phyloP scores from a whole-genome alignment of 495 filamentous ascomycete species.

The Lophiotrema nucula region DNA sequence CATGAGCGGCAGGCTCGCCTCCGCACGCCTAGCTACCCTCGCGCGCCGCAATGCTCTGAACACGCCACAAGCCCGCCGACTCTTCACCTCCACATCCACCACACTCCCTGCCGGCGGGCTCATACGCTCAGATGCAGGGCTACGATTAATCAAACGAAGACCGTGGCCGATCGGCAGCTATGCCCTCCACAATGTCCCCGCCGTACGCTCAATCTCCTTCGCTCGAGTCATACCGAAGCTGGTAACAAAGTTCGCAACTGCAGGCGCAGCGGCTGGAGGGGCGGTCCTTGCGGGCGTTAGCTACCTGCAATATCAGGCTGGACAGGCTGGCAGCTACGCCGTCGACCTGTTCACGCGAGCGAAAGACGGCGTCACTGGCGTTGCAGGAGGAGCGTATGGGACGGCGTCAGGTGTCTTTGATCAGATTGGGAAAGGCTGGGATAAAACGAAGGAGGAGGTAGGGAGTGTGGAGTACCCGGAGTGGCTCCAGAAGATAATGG shows the following conservation, averaged over 20 bases:
- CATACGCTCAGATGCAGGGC: constrained; percentile 61
- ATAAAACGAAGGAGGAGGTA: constrained; percentile 70
- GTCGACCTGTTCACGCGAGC: constrained; percentile 72
- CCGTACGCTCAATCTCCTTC: constrained; percentile 84
- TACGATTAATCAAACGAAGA: constrained; percentile 58
- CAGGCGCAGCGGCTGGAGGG: constrained; percentile 89
- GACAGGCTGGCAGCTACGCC: constrained; percentile 86
- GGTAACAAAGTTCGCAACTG: constrained; percentile 76
- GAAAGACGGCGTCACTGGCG: constrained; percentile 63
- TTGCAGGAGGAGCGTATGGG: constrained; percentile 65
- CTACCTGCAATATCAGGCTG: constrained; percentile 95
- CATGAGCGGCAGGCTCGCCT: constrained; percentile 84
- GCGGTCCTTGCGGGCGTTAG: constrained; percentile 80
- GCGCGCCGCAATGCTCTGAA: constrained; percentile 53
- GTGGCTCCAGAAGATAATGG: constrained; percentile 79
- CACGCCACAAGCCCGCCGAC: constrained; percentile 65
- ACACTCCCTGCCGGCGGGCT: constrained; percentile 61
- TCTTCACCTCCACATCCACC: constrained; percentile 57
- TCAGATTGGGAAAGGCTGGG: constrained; percentile 77
- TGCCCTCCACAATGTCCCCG: constrained; percentile 79
- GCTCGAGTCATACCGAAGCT: constrained; percentile 81
- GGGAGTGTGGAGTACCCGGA: constrained; percentile 64
- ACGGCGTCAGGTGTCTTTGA: constrained; percentile 70
- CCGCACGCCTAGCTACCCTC: constrained; percentile 66
- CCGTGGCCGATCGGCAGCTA: constrained; percentile 74